These are phyloP conservation scores for Trichoderma parareesei DNA, from an alignment of 495 filamentous ascomycete species.

Conservation along the genomic window DNA sequence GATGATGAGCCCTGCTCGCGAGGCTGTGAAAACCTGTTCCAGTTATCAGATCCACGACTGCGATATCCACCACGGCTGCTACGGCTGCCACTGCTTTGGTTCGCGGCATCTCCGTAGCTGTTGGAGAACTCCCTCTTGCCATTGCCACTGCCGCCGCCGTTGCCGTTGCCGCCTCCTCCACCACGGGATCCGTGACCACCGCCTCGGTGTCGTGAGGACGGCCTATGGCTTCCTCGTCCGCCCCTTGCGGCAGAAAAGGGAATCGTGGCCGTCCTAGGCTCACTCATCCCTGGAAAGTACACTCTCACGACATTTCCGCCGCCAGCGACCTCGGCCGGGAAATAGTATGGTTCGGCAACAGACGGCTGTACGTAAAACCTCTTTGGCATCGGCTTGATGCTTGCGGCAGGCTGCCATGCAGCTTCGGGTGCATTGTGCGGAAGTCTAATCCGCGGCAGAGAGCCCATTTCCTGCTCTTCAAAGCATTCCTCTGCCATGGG, in stretches of 20 bases:
- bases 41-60: constrained; percentile 20
- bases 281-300: constrained; percentile 32
- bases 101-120: neutral
- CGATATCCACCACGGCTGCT: constrained; percentile 23
- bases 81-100: constrained; percentile 11
- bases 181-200: constrained; percentile 17
- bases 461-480: constrained; percentile 75
- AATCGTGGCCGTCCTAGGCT: constrained; percentile 31
- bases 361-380: constrained; percentile 29
- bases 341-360: constrained; percentile 32
- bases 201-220: constrained; percentile 14
- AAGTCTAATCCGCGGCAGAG: constrained; percentile 59
- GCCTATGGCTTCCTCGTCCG: constrained; percentile 21
- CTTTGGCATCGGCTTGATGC: constrained; percentile 27
- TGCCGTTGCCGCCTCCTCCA: constrained; percentile 15
- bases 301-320: constrained; percentile 36
- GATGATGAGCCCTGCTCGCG: constrained; percentile 1
- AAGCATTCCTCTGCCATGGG: constrained; percentile 73
- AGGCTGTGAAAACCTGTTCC: constrained; percentile 20
- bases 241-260: constrained; percentile 28
- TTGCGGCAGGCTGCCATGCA: constrained; percentile 37
- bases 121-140: neutral
- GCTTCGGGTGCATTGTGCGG: constrained; percentile 51
- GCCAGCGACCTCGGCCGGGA: constrained; percentile 30
- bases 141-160: neutral